Evolutionary conservation across 352 stramenopile species (phyloP).

Genomic region (Globisporangium camurandrum): DNA sequence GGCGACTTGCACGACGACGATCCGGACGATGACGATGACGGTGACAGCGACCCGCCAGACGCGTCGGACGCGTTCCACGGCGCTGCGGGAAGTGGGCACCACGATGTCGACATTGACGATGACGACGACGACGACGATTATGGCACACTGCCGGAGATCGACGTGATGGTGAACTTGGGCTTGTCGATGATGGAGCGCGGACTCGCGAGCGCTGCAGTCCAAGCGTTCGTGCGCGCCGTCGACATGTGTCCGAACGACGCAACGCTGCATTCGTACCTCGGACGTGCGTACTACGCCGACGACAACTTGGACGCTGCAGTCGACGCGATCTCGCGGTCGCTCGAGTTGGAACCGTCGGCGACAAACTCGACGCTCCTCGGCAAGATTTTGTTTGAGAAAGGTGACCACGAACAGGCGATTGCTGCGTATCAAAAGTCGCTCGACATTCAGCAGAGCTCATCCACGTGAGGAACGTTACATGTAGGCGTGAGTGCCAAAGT

Average conservation of each 20-base stretch:
- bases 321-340: conserved; percentile 45
- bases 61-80: conserved; percentile 45
- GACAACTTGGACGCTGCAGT: conserved; percentile 78
- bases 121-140: conserved; percentile 64
- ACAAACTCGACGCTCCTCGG: conserved; percentile 79
- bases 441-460: conserved; percentile 35
- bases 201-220: conserved; percentile 60
- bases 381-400: conserved; percentile 86
- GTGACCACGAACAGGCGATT: conserved; percentile 82
- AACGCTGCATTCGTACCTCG: conserved; percentile 71
- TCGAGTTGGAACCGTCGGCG: conserved; percentile 68
- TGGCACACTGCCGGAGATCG: conserved; percentile 62
- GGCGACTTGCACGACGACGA: conserved; percentile 36
- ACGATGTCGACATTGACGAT: conserved; percentile 39
- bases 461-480: no score
- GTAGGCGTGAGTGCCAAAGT: no score
- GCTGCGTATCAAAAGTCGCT: conserved; percentile 80
- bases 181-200: conserved; percentile 81
- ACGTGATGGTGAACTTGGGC: conserved; percentile 75
- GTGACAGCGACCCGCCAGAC: conserved; percentile 40
- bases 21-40: conserved; percentile 32
- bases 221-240: conserved; percentile 76
- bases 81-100: no score
- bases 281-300: conserved; percentile 76
- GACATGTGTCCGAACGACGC: conserved; percentile 73